Conservation (phyloP, 2,329 filamentous ascomycete species). For the Alternaria panax region DNA sequence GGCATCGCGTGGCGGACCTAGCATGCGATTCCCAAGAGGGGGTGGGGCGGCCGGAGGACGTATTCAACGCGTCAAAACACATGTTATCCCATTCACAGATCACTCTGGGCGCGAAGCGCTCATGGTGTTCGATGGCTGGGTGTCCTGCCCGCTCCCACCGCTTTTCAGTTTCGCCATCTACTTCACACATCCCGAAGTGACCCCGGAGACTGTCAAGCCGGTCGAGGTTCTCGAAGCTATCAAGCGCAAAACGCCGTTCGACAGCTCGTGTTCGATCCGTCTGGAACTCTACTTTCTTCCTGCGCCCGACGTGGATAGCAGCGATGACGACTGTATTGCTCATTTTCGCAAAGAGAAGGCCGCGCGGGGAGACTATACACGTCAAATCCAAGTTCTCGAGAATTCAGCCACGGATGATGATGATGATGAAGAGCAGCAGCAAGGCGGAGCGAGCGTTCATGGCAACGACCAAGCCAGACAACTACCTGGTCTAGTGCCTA, state of each 20-base stretch:
- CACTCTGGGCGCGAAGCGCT: conserved; percentile 14
- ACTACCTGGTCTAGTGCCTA: conserved; percentile 10
- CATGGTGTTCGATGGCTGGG: conserved; percentile 11
- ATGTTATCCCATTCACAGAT: conserved; percentile 20
- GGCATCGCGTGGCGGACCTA: too few relatives aligned
- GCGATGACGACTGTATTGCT: conserved; percentile 10
- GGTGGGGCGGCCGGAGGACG: background rate
- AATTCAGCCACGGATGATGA: conserved; percentile 1
- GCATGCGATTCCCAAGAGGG: too few relatives aligned
- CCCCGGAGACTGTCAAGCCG: conserved; percentile 15
- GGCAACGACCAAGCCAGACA: conserved; percentile 10
- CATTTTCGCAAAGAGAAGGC: conserved; percentile 18
- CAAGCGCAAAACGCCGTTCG: conserved; percentile 7
- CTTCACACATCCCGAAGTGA: conserved; percentile 19
- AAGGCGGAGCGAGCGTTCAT: background rate
- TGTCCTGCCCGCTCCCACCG: conserved; percentile 18
- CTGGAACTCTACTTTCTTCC: conserved; percentile 11
- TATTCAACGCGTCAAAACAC: conserved; percentile 17
- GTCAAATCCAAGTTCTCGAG: conserved; percentile 13
- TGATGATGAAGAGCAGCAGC: background rate
- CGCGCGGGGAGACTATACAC: conserved; percentile 13
- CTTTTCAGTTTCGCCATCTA: conserved; percentile 21
- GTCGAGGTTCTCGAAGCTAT: conserved; percentile 16
- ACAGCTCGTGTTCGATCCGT: conserved; percentile 9
- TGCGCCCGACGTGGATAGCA: conserved; percentile 3